phyloP scores from a whole-genome alignment of 2,329 filamentous ascomycete species.

The Corniculantispora saksenae region DNA sequence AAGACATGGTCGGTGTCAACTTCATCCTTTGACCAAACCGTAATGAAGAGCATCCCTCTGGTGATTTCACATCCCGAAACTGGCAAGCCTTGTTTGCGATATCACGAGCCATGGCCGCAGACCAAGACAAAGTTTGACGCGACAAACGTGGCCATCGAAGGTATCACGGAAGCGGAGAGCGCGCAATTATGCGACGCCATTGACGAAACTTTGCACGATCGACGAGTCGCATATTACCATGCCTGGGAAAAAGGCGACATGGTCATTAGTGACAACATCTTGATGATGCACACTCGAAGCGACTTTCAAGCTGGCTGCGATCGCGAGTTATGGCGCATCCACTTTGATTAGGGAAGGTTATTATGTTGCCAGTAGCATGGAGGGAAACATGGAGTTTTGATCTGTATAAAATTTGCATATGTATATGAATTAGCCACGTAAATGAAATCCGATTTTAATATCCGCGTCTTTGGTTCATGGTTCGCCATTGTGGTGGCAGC shows the following conservation, averaged over 20 bases:
- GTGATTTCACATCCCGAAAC: slow-evolving; percentile 48
- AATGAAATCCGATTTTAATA: background rate
- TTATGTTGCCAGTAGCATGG: no score
- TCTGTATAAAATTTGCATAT: background rate
- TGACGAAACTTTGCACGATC: slow-evolving; percentile 48
- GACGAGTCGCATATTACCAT: slow-evolving; percentile 51
- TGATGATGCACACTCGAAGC: slow-evolving; percentile 52
- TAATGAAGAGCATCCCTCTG: slow-evolving; percentile 45
- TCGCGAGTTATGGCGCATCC: slow-evolving; percentile 52
- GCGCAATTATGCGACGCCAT: slow-evolving; percentile 40
- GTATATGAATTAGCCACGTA: background rate
- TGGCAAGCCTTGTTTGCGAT: slow-evolving; percentile 50
- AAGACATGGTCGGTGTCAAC: slow-evolving; percentile 53
- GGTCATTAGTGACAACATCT: slow-evolving; percentile 52
- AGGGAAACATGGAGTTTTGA: background rate
- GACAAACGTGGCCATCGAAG: slow-evolving; percentile 45
- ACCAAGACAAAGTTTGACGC: slow-evolving; percentile 53
- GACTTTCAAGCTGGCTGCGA: slow-evolving; percentile 45
- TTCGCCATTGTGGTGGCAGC: background rate
- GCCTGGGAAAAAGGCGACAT: slow-evolving; percentile 57
- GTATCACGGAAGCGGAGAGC: slow-evolving; percentile 32
- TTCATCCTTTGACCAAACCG: slow-evolving; percentile 46
- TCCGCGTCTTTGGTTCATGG: background rate
- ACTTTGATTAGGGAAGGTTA: slow-evolving; percentile 43
- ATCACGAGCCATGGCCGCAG: slow-evolving; percentile 56